Percentiles rank a stretch among this genome's conserved stretches.
These are phyloP conservation scores for Spathaspora gorwiae DNA, from an alignment of 805 yeast genomes.

Conservation along the genomic window DNA sequence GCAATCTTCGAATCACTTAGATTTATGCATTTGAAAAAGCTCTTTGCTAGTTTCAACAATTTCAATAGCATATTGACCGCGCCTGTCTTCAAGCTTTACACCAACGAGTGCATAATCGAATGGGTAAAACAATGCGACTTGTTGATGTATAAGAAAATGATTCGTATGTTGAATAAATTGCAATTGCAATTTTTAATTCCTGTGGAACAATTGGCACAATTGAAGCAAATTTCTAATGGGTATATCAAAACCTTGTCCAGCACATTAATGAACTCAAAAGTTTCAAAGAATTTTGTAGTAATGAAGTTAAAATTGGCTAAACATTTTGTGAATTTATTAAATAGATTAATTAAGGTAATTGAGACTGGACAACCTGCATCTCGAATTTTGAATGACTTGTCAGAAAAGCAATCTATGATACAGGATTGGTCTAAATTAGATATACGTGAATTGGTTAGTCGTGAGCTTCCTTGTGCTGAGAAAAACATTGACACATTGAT, in stretches of 20 bases:
- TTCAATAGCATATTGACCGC: conserved; percentile 55
- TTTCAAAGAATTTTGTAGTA: conserved; percentile 48
- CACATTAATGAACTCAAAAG: conserved; percentile 27
- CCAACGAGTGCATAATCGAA: conserved; percentile 40
- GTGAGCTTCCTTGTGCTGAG: conserved; percentile 50
- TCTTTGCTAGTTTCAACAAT: conserved; percentile 49
- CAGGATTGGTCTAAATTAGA: conserved; percentile 57
- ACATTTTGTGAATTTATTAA: conserved; percentile 48
- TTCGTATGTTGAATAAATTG: conserved; percentile 59
- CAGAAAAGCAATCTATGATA: conserved; percentile 48
- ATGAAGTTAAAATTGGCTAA: conserved; percentile 52
- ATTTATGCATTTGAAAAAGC: conserved; percentile 59
- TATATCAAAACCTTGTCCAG: conserved; percentile 45
- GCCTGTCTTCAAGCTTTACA: conserved; percentile 57
- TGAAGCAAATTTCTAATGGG: conserved; percentile 49
- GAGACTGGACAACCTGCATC: conserved; percentile 50
- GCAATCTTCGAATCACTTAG: conserved; percentile 62
- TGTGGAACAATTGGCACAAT: conserved; percentile 45
- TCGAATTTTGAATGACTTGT: conserved; percentile 38
- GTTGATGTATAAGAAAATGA: conserved; percentile 50
- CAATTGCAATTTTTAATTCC: conserved; percentile 54
- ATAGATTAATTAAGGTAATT: conserved; percentile 50
- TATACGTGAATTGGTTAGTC: conserved; percentile 37
- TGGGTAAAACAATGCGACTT: conserved; percentile 73
- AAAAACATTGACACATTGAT: conserved; percentile 26